Base-by-base conservation (phyloP, 192 early-diverging fungal genomes). In the Entomortierella lignicola region DNA sequence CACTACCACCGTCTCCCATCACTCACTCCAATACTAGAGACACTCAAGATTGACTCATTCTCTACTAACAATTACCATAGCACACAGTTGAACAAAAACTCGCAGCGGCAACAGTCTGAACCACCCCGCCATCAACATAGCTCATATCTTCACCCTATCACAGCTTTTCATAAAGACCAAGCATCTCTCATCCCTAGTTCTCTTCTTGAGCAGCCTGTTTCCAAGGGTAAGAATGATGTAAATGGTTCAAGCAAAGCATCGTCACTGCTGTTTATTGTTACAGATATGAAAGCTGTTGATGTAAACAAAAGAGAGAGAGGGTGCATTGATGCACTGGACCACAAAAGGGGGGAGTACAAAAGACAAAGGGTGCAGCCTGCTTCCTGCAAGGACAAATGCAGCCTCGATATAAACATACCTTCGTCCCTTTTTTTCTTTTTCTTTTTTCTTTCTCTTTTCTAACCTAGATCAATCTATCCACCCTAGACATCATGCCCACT, bases 401-500 rank as follows among this genome's bases (percentile, higher is more conserved):
- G 4, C 17, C 8, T 37, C 18, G 17, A 37, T 37, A 15, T 47
- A 47, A 47, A 20, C 44, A 47, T 5, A 25, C 21, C 15, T 8
- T 2, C 4, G 6, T 11, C 41, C 32, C 43, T 61, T 39, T 30
- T 43, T 61, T 25, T 48, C 37, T 44, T 20, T 29, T 30, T 31
- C 29, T n/a, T 31, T 26, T 17, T 15, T 26, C 15, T 32, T 50
- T 4, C 51, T 39, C 0, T 18, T 26, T 25, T 32, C 11, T 52
- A n/a, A n/a, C n/a, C n/a, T n/a, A n/a, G n/a, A n/a, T n/a, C n/a
- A n/a, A n/a, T n/a, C n/a, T 53, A 26, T 37, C 23, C 30, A 30
- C n/a, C n/a, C n/a, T 63, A 71, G 69, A 63, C 44, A 64, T 50
- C 47, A 72, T 72, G 71, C 71, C 71, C 3, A 60, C 71, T 27